These are phyloP conservation scores for Vigna trinervia DNA, from an alignment of 306 rosid genomes.

Conservation along the genomic window DNA sequence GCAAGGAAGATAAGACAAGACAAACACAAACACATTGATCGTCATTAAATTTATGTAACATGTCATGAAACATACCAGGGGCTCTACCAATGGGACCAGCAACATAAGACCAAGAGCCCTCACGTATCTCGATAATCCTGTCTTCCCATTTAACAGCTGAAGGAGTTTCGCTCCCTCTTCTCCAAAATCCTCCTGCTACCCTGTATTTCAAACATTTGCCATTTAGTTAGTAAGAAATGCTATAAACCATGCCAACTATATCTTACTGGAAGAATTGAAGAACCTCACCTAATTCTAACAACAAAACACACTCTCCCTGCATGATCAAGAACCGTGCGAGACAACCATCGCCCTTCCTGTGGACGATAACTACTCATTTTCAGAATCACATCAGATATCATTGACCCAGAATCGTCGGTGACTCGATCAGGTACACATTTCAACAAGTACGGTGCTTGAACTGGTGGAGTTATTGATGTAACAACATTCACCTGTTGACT, in stretches of 20 bases:
- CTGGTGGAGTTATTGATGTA: slow-evolving; percentile 87
- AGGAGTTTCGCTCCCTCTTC: slow-evolving; percentile 90
- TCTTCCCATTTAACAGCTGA: slow-evolving; percentile 87
- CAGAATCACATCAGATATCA: slow-evolving; percentile 86
- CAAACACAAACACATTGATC: slow-evolving; percentile 1
- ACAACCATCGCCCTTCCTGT: slow-evolving; percentile 98
- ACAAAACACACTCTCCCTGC: slow-evolving; percentile 95
- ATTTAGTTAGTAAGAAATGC: slow-evolving; percentile 11
- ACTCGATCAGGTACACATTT: slow-evolving; percentile 93
- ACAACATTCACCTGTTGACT: slow-evolving; percentile 58
- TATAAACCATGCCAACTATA: slow-evolving; percentile 4
- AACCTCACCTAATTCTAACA: slow-evolving; percentile 72
- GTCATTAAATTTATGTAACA: slow-evolving; percentile 17
- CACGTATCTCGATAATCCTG: slow-evolving; percentile 83
- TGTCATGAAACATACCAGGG: slow-evolving; percentile 69
- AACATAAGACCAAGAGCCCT: slow-evolving; percentile 95
- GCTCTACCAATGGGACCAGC: slow-evolving; percentile 84
- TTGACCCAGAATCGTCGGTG: slow-evolving; percentile 89
- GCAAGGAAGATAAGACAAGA: slow-evolving; percentile 5
- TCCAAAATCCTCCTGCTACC: slow-evolving; percentile 94
- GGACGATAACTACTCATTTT: slow-evolving; percentile 82
- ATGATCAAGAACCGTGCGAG: slow-evolving; percentile 95
- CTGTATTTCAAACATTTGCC: slow-evolving; percentile 53
- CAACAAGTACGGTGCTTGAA: slow-evolving; percentile 84
- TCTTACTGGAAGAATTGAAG: slow-evolving; percentile 16